Conservation (phyloP, 2,329 filamentous ascomycete species). For the Cladosporium velox region DNA sequence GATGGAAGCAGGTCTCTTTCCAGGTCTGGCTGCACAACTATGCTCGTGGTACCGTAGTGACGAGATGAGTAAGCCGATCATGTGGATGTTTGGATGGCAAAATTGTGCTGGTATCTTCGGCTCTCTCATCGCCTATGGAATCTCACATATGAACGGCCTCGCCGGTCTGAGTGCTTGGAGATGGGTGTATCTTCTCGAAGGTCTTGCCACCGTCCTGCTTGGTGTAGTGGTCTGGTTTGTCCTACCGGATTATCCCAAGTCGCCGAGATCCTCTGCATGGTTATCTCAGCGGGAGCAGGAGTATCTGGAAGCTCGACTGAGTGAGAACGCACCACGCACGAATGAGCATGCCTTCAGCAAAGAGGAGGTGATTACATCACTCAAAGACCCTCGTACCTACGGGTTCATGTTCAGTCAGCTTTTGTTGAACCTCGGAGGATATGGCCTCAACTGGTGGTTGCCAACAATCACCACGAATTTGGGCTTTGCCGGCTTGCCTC, state of each 20-base stretch:
- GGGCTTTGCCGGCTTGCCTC: constrained; percentile 6
- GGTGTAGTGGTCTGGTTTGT: constrained; percentile 55
- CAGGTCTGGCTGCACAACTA: constrained; percentile 19
- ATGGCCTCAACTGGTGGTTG: background rate
- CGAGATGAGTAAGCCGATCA: constrained; percentile 26
- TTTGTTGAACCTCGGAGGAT: constrained; percentile 12
- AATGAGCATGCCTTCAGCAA: constrained; percentile 32
- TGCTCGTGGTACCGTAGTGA: constrained; percentile 52
- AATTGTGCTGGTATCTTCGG: constrained; percentile 46
- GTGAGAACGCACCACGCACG: constrained; percentile 46
- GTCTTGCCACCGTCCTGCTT: constrained; percentile 49
- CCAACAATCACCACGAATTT: constrained; percentile 13
- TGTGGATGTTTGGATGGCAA: constrained; percentile 46
- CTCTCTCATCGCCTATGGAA: constrained; percentile 48
- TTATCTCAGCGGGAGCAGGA: constrained; percentile 47
- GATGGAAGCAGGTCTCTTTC: constrained; percentile 23
- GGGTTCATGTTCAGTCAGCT: constrained; percentile 32
- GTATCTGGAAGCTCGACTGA: constrained; percentile 51
- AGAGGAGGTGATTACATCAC: constrained; percentile 29
- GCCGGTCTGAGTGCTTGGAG: constrained; percentile 10
- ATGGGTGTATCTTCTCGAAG: constrained; percentile 39
- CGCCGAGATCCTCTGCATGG: constrained; percentile 38
- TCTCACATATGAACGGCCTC: constrained; percentile 27
- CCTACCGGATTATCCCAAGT: constrained; percentile 47
- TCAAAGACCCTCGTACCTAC: constrained; percentile 41